Base-by-base conservation (phyloP, 2,329 filamentous ascomycete genomes). In the Rugonectria rugulosa region DNA sequence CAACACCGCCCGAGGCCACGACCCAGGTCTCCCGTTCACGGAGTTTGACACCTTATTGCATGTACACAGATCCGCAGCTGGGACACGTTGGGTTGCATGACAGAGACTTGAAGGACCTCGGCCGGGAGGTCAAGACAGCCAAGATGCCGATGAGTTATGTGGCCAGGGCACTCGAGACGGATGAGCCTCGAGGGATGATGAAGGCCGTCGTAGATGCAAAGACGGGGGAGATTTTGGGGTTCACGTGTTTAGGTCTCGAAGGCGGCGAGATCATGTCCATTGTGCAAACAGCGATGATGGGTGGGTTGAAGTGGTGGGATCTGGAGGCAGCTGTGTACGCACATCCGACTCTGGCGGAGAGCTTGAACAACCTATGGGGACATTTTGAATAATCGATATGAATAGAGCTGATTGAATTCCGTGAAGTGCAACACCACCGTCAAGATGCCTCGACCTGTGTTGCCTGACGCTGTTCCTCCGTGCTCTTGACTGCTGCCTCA, bases 41-140 rank as follows among this genome's bases (percentile, higher is more conserved):
- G 48, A 65, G 70, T 4, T 57, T 75, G 17, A 70, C 77, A 7
- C 80, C 81, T 3, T 81, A 81, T 59, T 77, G 79, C 5, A 73
- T 81, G 51, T 84, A 80, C 69, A 84, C 78, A 2, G 79, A 83
- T 58, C 81, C 81, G 5, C 80, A 84, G 67, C 73, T 84, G 10
- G 81, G 72, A 2, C 81, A 82, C 49, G 73, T 83, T 14, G 81
- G 81, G 1, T 62, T 81, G 6, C 78, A 80, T 49, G 75, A 77
- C 23, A 65, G 65, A 20, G 76, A 81, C 27, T 56, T 70, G 15
- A 53, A 57, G 17, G 61, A 63, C 6, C 57, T 64, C n/a, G 61
- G 57, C n/a, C 63, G 68, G 4, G 71, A 73, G 37, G 71, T 78
- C 53, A 74, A 76, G 60, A 72, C 73, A 2, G 79, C 79, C 6